A percentile compares a stretch with the other conserved stretches of the same genome.
Conservation (phyloP, 495 filamentous ascomycete genomes). For the Pseudevernia furfuracea region DNA sequence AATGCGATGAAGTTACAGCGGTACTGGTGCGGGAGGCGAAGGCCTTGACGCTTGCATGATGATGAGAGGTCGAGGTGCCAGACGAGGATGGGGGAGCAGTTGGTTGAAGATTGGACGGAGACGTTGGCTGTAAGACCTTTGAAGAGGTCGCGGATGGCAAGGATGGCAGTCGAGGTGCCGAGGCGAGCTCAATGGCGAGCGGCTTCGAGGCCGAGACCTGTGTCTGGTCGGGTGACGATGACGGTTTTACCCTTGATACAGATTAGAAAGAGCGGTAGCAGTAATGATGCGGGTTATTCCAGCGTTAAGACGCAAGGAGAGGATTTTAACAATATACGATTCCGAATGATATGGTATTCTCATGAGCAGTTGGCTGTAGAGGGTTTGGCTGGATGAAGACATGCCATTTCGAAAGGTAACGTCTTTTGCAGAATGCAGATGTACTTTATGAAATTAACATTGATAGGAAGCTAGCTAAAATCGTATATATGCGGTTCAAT, state of each 20-base stretch:
- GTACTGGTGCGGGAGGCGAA: not conserved
- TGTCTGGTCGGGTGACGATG: not conserved
- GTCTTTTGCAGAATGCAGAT: not conserved
- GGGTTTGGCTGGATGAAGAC: not conserved
- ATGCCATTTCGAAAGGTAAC: not conserved
- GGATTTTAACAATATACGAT: not conserved
- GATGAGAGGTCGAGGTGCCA: not conserved
- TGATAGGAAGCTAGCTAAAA: not conserved
- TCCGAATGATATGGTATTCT: not conserved
- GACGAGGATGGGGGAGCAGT: not conserved
- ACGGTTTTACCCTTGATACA: not conserved
- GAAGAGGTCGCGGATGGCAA: not conserved
- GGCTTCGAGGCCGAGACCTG: not conserved
- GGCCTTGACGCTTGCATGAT: not conserved
- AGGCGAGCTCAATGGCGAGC: not conserved
- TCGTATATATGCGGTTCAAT: not conserved
- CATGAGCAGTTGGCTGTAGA: not conserved
- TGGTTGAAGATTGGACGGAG: not conserved
- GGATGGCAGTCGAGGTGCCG: not conserved
- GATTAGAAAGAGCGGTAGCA: not conserved
- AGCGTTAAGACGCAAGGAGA: not conserved
- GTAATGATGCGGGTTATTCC: not conserved
- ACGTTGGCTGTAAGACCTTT: not conserved
- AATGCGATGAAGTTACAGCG: not conserved
- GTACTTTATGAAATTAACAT: not conserved